Evolutionary conservation across 2,329 filamentous ascomycete species (phyloP), one percentile per base, ranked within the genome.

Genomic region (Exophiala sp.): DNA sequence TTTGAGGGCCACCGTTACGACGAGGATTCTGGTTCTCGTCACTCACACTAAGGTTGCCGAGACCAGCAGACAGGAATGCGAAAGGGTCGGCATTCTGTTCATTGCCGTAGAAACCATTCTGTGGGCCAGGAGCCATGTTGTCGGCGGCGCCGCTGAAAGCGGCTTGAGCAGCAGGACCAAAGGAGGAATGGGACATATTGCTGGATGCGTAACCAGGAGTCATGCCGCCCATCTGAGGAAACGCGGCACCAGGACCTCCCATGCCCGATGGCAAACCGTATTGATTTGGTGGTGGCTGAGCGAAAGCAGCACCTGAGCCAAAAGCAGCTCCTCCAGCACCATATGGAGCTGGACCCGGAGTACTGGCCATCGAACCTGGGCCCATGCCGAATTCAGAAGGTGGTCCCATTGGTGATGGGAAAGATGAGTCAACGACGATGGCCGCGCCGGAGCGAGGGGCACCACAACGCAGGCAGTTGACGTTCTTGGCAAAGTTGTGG

Each of bases 401-500:
- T 45, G 87, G 85, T 59, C 96, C 91, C 87, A 96, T 95, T 16
- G 89, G 86, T 9, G 89, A 91, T 11, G 89, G 87, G 73, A 94
- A 96, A 40, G 89, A 89, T 36, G 91, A 92, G 71, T 97, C 94
- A 29, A 92, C 92, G 54, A 97, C 90, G 47, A 99, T 89, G 12
- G 92, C 91, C 55, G 94, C 94, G 59, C 89, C 90, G 57, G 92
- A 92, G 65, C 94, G 89, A 71, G 91, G 95, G 49, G 92, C 94
- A 70, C 94, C 94, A 69, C 94, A 99, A 56, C 94, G 89, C 59
- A 99, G 83, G 73, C 94, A 99, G 74, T 90, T 95, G 54, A 97
- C 92, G 66, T 99, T 99, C 83, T 99, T 99, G 58, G 94, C 94
- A 69, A 99, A 99, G 77, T 99, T 99, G 78, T 99, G 94, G 73